These are phyloP conservation scores for Neonectria sp. DNA, from an alignment of 2,329 filamentous ascomycete species.

Conservation along the genomic window DNA sequence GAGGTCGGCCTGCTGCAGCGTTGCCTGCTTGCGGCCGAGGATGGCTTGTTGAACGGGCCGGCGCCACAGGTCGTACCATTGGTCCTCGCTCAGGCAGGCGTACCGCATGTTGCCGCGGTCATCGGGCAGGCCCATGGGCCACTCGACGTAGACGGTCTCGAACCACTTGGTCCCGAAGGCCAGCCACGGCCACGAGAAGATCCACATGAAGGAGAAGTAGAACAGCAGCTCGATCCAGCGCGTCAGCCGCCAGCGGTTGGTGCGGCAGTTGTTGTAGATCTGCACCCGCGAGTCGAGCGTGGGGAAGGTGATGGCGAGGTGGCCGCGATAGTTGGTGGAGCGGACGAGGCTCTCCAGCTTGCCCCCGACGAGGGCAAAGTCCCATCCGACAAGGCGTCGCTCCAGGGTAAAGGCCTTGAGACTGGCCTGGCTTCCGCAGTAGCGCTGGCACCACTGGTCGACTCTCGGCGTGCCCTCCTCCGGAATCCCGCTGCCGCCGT, in stretches of 20 bases:
- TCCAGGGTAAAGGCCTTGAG: slow-evolving; percentile 71
- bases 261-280: slow-evolving; percentile 73
- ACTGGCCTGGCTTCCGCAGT: slow-evolving; percentile 69
- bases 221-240: slow-evolving; percentile 76
- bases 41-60: slow-evolving; percentile 72
- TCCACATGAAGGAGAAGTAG: slow-evolving; percentile 76
- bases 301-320: slow-evolving; percentile 72
- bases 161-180: slow-evolving; percentile 78
- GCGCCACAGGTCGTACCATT: slow-evolving; percentile 76
- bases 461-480: slow-evolving; percentile 53
- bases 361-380: slow-evolving; percentile 66
- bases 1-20: slow-evolving; percentile 72
- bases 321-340: slow-evolving; percentile 77
- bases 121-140: slow-evolving; percentile 57
- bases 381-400: slow-evolving; percentile 71
- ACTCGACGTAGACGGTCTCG: slow-evolving; percentile 74
- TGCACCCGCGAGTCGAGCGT: slow-evolving; percentile 70
- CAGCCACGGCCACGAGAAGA: slow-evolving; percentile 80
- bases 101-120: slow-evolving; percentile 61
- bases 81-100: slow-evolving; percentile 68
- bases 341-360: slow-evolving; percentile 71
- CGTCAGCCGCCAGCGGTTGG: slow-evolving; percentile 77
- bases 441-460: slow-evolving; percentile 78
- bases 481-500: slow-evolving; percentile 48
- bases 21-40: slow-evolving; percentile 68